Base-by-base conservation (phyloP, 2,329 filamentous ascomycete species). In the Aspergillus fructus region DNA sequence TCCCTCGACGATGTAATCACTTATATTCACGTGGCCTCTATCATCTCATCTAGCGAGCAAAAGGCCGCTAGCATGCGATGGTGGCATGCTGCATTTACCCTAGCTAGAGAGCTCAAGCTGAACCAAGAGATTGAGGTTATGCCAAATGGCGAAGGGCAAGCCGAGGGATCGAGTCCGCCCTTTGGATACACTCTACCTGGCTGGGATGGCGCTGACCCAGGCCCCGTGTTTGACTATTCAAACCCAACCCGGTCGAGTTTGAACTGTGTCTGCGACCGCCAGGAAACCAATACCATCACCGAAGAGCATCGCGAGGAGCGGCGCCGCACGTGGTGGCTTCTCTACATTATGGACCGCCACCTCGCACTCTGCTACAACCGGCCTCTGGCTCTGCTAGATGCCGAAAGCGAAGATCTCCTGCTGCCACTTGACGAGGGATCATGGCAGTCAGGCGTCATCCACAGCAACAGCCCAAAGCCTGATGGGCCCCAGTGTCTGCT, bases 71-170 rank as follows among this genome's bases (percentile, higher is more conserved):
- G 91, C 68, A 81, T 96, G 67, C 82, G 92, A 62, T 97, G 93
- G 93, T 97, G 93, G 93, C 94, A 96, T 71, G 90, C 91, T 1
- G 93, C 93, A 3, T 97, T 92, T 88, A 92, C 91, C 33, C 80
- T 97, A 54, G 92, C 92, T 6, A 84, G 92, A 65, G 92, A 96
- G 74, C 80, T 96, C 56, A 93, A 93, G 76, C 81, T 97, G 13
- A 91, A 92, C 46, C 86, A 91, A 59, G 93, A 97, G 74, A 80
- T 96, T 33, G 72, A 75, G 55, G 66, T 71, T 15, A 66, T 67
- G n/a, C 65, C 72, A 2, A 68, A 64, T 50, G 56, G 67, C 4
- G 68, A 74, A 30, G 64, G 55, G 17, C 65, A 71, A 13, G 62
- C 64, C 0, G 71, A 73, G 47, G 70, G 61, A 3, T 72, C 69